These are phyloP conservation scores for Starmera quercuum DNA, from an alignment of 805 yeast genomes.

Conservation along the genomic window DNA sequence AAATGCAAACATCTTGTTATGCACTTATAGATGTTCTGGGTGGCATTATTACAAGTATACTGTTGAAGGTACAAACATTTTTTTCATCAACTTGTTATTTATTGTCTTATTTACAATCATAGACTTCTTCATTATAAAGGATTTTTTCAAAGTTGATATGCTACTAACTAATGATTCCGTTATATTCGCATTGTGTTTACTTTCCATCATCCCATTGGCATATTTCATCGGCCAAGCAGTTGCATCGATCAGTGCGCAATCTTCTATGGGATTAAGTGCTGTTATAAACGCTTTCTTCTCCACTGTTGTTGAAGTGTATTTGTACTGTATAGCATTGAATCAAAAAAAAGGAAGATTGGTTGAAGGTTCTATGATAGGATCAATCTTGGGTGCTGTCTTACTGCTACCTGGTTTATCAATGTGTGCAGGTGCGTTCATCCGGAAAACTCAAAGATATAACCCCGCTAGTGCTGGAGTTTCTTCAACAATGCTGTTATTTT, in stretches of 20 bases:
- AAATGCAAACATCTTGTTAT: conserved; percentile 57
- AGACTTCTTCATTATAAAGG: conserved; percentile 62
- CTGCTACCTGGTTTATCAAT: conserved; percentile 90
- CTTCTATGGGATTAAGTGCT: conserved; percentile 98
- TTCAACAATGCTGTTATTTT: conserved; percentile 89
- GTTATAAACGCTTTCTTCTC: conserved; percentile 97
- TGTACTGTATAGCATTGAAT: conserved; percentile 84
- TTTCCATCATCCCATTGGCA: conserved; percentile 88
- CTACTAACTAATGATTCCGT: conserved; percentile 48
- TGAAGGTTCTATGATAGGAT: conserved; percentile 94
- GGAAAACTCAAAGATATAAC: conserved; percentile 92
- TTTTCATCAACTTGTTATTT: conserved; percentile 76
- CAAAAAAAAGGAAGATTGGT: conserved; percentile 84
- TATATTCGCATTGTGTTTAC: conserved; percentile 67
- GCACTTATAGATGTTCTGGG: conserved; percentile 91
- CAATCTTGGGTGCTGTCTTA: conserved; percentile 85
- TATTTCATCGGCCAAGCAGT: conserved; percentile 98
- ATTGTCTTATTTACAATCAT: conserved; percentile 77
- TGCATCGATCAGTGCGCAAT: conserved; percentile 97
- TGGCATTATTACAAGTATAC: conserved; percentile 93
- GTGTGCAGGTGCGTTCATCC: conserved; percentile 93
- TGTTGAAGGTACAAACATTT: conserved; percentile 91
- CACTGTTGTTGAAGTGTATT: conserved; percentile 85
- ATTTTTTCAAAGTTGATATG: conserved; percentile 27
- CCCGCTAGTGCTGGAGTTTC: conserved; percentile 97